A percentile compares a stretch with the other conserved stretches of the same genome.
Evolutionary conservation across 495 filamentous ascomycete species (phyloP).

Genomic region (Penicillium daleae): DNA sequence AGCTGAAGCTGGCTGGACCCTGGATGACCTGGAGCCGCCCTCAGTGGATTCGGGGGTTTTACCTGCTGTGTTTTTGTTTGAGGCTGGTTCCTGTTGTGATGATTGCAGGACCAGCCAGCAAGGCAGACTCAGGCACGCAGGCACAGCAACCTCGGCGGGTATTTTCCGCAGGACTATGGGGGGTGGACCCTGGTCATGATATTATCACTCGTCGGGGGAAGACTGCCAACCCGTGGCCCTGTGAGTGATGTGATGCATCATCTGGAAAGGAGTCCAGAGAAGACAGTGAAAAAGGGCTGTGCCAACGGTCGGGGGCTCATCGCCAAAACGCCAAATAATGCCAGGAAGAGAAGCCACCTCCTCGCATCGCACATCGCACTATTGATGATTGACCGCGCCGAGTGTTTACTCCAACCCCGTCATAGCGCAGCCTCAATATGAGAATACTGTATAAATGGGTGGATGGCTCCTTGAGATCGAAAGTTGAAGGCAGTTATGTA

Average conservation of each 20-base stretch:
- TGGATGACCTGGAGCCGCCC: neutral
- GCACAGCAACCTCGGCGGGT: neutral
- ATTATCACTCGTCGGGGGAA: neutral
- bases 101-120: neutral
- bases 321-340: neutral
- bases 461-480: no score
- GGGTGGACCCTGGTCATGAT: no score
- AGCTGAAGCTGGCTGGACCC: neutral
- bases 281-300: neutral
- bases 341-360: neutral
- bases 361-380: neutral
- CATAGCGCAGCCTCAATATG: no score
- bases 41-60: neutral
- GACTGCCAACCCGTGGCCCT: neutral
- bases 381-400: neutral
- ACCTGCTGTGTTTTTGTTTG: neutral
- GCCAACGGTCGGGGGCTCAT: neutral
- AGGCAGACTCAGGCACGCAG: neutral
- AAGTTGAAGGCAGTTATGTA: no score
- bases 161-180: neutral
- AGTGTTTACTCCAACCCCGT: no score
- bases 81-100: neutral
- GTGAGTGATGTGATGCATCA: constrained; percentile 1
- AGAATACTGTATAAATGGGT: no score
- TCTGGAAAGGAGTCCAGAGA: neutral